Conservation (phyloP, 306 rosid species). For the Echinosophora koreensis region DNA sequence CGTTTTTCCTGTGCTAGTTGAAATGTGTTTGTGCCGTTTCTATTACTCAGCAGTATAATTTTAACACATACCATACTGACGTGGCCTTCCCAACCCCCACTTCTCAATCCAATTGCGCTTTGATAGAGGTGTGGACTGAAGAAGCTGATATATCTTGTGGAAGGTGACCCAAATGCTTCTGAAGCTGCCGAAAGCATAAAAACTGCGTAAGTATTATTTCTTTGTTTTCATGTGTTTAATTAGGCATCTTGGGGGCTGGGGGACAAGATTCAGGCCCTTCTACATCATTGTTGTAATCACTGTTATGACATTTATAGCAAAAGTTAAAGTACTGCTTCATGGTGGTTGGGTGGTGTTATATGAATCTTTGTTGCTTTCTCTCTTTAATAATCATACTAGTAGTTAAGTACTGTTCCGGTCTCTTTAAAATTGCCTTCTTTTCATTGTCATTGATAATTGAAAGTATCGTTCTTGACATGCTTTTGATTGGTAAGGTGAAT, state of each 20-base stretch:
- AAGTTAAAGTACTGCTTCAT: neutral
- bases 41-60: conserved; percentile 17
- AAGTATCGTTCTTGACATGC: conserved; percentile 33
- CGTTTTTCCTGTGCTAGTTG: conserved; percentile 6
- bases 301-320: neutral
- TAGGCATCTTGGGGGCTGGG: neutral
- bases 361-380: conserved; percentile 19
- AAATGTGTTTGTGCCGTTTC: conserved; percentile 2
- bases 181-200: conserved; percentile 96
- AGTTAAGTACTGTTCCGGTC: neutral
- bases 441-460: neutral
- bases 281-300: neutral
- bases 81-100: conserved; percentile 4
- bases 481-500: conserved; percentile 18
- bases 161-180: conserved; percentile 94
- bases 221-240: conserved; percentile 12
- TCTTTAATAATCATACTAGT: neutral
- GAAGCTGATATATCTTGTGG: conserved; percentile 93
- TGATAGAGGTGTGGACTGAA: conserved; percentile 90
- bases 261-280: neutral
- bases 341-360: conserved; percentile 5
- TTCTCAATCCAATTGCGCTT: conserved; percentile 43
- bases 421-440: conserved; percentile 19
- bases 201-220: conserved; percentile 78
- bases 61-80: conserved; percentile 39